Conservation (phyloP, 768 basidiomycete species). For the Podaxis mareebaensis region DNA sequence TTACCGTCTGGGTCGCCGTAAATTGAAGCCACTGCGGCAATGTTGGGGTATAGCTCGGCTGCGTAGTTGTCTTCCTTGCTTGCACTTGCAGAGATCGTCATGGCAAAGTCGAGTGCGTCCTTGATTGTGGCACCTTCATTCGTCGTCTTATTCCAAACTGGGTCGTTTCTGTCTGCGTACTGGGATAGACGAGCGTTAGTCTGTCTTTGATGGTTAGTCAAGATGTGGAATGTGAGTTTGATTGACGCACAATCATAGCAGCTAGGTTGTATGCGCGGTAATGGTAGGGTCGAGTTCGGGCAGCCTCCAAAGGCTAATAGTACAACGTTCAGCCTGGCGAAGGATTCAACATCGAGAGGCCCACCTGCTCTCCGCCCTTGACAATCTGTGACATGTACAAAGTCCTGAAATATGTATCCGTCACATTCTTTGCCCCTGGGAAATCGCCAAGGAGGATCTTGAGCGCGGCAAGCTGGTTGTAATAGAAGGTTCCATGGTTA, state of each 20-base stretch:
- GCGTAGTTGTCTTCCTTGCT: slow-evolving; percentile 37
- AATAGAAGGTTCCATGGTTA: slow-evolving; percentile 69
- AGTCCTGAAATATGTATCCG: slow-evolving; percentile 49
- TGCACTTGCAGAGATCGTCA: slow-evolving; percentile 40
- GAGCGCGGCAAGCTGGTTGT: slow-evolving; percentile 57
- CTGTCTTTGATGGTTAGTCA: slow-evolving; percentile 28
- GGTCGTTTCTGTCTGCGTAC: slow-evolving; percentile 42
- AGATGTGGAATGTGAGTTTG: background rate
- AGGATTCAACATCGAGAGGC: slow-evolving; percentile 9
- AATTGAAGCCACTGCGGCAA: slow-evolving; percentile 55
- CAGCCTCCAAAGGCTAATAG: slow-evolving; percentile 56
- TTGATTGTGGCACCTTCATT: slow-evolving; percentile 55
- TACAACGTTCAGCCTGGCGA: background rate
- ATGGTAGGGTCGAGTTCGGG: slow-evolving; percentile 63
- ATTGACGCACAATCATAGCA: slow-evolving; percentile 57
- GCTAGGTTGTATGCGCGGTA: slow-evolving; percentile 69
- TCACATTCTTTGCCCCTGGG: slow-evolving; percentile 45
- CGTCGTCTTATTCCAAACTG: slow-evolving; percentile 52
- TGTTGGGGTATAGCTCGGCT: slow-evolving; percentile 53
- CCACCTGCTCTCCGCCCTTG: slow-evolving; percentile 58
- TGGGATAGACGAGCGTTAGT: slow-evolving; percentile 56
- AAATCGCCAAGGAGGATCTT: slow-evolving; percentile 55
- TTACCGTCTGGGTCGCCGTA: slow-evolving; percentile 66
- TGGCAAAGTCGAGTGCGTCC: slow-evolving; percentile 57
- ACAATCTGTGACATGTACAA: slow-evolving; percentile 55